Percentiles rank a stretch among this genome's conserved stretches.
Conservation (phyloP, 257 asterid genomes). For the Petrea volubilis region DNA sequence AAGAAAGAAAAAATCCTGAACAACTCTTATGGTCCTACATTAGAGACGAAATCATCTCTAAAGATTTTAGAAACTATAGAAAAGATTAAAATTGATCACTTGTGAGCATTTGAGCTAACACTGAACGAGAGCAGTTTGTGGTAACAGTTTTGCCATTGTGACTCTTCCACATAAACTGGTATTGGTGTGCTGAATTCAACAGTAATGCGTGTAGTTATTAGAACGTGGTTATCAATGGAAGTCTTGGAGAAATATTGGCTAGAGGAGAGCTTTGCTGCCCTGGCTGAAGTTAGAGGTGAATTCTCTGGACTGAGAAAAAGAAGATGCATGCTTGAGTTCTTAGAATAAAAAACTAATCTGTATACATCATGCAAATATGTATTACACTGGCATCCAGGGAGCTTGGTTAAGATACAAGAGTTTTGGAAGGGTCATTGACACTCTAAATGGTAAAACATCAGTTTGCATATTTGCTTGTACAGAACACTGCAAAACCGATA, state of each 20-base stretch:
- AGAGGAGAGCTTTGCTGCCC: not conserved
- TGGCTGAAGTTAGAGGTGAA: not conserved
- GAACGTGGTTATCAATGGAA: not conserved
- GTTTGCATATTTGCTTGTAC: not conserved
- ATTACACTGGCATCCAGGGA: not conserved
- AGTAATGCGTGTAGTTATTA: not conserved
- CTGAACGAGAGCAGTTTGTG: not conserved
- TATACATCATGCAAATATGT: not conserved
- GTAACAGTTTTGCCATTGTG: not conserved
- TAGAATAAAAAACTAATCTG: not conserved
- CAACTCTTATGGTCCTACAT: not conserved
- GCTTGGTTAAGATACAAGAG: not conserved
- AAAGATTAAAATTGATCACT: not conserved
- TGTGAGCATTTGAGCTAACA: slow-evolving; percentile 5
- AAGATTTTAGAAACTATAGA: not conserved
- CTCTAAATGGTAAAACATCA: not conserved
- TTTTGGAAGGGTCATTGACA: not conserved
- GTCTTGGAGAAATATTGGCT: not conserved
- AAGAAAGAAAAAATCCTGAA: not conserved
- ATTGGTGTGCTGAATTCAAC: not conserved
- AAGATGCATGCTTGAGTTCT: not conserved
- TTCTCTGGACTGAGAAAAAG: not conserved
- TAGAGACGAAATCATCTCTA: not conserved
- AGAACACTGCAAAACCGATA: not conserved
- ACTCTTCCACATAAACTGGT: not conserved